These are phyloP conservation scores for Fusarium mundagurra DNA, from an alignment of 2,329 filamentous ascomycete genomes.

Conservation along the genomic window DNA sequence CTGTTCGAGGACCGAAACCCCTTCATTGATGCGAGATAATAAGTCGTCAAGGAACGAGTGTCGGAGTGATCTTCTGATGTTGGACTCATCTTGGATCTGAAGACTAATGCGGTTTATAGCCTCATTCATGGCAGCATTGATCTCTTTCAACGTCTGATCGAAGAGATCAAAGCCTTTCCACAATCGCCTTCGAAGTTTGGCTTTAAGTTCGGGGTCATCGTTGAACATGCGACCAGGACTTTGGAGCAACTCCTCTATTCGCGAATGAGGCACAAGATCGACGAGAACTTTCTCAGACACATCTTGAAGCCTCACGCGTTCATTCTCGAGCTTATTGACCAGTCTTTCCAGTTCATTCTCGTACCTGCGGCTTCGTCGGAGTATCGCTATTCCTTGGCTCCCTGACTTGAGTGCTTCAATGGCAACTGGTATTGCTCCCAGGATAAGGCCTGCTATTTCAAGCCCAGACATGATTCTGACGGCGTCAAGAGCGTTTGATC, in stretches of 20 bases:
- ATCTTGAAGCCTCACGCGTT: neutral
- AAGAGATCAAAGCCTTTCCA: neutral
- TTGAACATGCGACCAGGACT: fast-evolving
- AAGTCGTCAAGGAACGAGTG: neutral
- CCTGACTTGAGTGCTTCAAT: neutral
- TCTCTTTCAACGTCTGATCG: fast-evolving
- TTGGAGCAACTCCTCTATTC: neutral
- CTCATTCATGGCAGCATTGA: neutral
- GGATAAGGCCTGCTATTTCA: neutral
- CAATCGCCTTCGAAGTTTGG: neutral
- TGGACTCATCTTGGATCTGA: neutral
- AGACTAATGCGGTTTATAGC: neutral
- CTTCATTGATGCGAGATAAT: neutral
- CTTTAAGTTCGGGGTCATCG: neutral
- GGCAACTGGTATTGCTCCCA: neutral
- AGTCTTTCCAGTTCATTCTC: neutral
- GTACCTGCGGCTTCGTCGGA: neutral
- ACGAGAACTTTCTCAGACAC: neutral
- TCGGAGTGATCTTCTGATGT: neutral
- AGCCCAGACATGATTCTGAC: neutral
- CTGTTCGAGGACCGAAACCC: neutral
- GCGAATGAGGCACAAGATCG: neutral
- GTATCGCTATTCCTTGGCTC: fast-evolving
- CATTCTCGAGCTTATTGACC: neutral
- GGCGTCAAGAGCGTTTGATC: too few species aligned